phyloP scores from a whole-genome alignment of 176 grass and related monocot species.

The Avena eriantha region DNA sequence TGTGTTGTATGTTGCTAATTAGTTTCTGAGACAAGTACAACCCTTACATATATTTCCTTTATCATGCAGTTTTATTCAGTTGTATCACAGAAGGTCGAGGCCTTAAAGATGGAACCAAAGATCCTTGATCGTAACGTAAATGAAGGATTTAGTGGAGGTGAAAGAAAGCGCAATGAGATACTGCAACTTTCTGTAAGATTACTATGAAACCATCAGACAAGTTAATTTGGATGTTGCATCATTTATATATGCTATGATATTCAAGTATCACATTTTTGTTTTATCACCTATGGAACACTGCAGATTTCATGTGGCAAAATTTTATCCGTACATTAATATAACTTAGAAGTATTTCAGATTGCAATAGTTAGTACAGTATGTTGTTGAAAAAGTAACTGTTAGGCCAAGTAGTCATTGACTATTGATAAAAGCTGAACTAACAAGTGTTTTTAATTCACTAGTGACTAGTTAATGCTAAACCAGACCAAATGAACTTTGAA shows the following conservation, averaged over 20 bases:
- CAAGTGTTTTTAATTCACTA: conserved; percentile 3
- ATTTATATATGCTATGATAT: not conserved
- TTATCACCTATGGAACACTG: not conserved
- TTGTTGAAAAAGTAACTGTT: conserved; percentile 15
- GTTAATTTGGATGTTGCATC: conserved; percentile 16
- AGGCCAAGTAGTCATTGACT: not conserved
- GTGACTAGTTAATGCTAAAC: not conserved
- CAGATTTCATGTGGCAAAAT: not conserved
- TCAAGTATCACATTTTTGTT: not conserved
- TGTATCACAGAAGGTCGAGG: conserved; percentile 67
- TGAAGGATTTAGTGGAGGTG: conserved; percentile 95
- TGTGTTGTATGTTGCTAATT: not conserved
- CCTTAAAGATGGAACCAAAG: conserved; percentile 77
- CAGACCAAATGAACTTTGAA: conserved; percentile 22
- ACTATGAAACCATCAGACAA: not conserved
- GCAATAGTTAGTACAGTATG: not conserved
- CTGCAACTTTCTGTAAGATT: conserved; percentile 88
- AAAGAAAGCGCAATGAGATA: conserved; percentile 97
- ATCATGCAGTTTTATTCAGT: conserved; percentile 70
- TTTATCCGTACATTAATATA: not conserved
- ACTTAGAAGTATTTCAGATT: not conserved
- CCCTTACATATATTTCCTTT: conserved; percentile 44
- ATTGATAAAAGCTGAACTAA: conserved; percentile 8
- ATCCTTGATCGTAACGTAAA: conserved; percentile 96
- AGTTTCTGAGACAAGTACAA: conserved; percentile 21